Evolutionary conservation across 139 green algal genomes (phyloP).

Genomic region (Monoraphidium neglectum): DNA sequence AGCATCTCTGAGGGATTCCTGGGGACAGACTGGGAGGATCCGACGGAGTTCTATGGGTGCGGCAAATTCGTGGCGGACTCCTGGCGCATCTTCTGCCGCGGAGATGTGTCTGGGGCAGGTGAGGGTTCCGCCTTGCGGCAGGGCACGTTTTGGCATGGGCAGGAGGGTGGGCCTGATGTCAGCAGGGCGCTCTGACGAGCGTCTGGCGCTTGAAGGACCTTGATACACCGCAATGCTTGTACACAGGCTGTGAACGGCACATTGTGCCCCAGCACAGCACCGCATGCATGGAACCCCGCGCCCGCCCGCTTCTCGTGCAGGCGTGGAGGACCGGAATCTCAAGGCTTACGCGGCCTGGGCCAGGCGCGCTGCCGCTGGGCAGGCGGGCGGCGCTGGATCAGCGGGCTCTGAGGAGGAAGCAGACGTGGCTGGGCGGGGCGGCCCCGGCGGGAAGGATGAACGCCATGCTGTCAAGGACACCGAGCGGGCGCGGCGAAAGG

Average conservation of each 20-base stretch:
- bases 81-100: slow-evolving; percentile 64
- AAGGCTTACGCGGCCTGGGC: slow-evolving; percentile 16
- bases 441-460: too few relatives aligned
- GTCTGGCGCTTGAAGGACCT: not conserved
- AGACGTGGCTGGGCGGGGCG: too few relatives aligned
- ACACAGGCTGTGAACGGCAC: not conserved
- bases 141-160: not conserved
- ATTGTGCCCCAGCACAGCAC: not conserved
- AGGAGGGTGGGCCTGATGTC: not conserved
- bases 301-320: not conserved
- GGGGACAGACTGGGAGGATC: slow-evolving; percentile 37
- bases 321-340: slow-evolving; percentile 15
- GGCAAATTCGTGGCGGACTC: slow-evolving; percentile 60
- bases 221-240: not conserved
- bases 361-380: not conserved
- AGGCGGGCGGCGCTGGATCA: too few relatives aligned
- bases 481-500: too few relatives aligned
- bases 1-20: slow-evolving; percentile 37
- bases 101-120: slow-evolving; percentile 12
- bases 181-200: not conserved
- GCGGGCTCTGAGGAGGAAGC: too few relatives aligned
- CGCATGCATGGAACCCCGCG: not conserved
- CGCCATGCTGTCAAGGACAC: too few relatives aligned
- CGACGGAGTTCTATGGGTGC: slow-evolving; percentile 50
- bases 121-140: not conserved